Percentiles rank a stretch among this genome's conserved stretches.
phyloP scores from a whole-genome alignment of 1,139 yeast genomes.

The Diutina siamensis region DNA sequence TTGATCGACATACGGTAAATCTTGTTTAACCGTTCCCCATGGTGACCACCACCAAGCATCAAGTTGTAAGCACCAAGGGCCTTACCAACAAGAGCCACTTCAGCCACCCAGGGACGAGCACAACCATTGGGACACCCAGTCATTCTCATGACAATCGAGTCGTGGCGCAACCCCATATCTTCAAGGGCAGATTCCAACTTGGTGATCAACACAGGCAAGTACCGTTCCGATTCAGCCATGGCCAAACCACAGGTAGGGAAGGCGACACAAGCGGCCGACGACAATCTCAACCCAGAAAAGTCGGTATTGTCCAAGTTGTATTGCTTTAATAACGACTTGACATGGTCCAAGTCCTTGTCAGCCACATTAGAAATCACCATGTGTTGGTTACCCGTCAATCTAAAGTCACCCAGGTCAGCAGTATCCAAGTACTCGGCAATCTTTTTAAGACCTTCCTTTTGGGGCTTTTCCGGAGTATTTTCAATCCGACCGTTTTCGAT shows the following conservation, averaged over 20 bases:
- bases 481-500: constrained; percentile 96
- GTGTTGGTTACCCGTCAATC: constrained; percentile 96
- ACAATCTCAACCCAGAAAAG: constrained; percentile 73
- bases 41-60: constrained; percentile 94
- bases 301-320: constrained; percentile 79
- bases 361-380: constrained; percentile 62
- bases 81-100: constrained; percentile 90
- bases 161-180: constrained; percentile 89
- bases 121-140: constrained; percentile 99
- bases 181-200: constrained; percentile 79
- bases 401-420: constrained; percentile 63
- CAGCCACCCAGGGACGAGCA: constrained; percentile 98
- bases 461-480: constrained; percentile 83
- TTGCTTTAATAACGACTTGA: constrained; percentile 55
- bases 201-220: constrained; percentile 70
- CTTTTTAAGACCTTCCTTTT: constrained; percentile 75
- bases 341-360: constrained; percentile 51
- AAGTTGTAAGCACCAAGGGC: constrained; percentile 89
- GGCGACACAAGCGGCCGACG: constrained; percentile 96
- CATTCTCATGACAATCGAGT: constrained; percentile 94
- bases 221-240: constrained; percentile 97
- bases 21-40: constrained; percentile 88
- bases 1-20: constrained; percentile 79
- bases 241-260: constrained; percentile 99
- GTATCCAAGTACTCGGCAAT: constrained; percentile 56